Base-by-base conservation (phyloP, 2,329 filamentous ascomycete species). In the Hypoxylon sp. region DNA sequence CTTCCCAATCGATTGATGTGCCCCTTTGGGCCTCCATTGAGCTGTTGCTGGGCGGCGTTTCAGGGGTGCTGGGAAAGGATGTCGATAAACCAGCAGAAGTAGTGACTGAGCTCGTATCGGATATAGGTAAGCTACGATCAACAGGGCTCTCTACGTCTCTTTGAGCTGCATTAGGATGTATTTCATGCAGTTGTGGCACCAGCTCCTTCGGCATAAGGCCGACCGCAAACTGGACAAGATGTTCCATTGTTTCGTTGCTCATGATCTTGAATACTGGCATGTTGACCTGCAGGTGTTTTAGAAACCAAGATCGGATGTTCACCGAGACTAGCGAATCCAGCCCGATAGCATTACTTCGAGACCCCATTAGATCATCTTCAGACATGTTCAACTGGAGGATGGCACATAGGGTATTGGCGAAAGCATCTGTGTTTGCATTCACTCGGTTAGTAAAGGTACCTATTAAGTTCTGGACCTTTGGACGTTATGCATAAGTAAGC, bases 271-370 rank as follows among this genome's bases (percentile, higher is more conserved):
- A 7, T 30, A 56, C 37, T 3, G 53, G 37, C 5, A 56, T 42
- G 20, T 42, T 22, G 13, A 44, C 53, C 4, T 56, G 11, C 4
- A 56, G 17, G 8, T 44, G 17, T 17, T 56, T 56, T 6, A 27
- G 20, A 17, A 42, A 56, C 53, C 53, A 56, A 13, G 53, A 42
- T 10, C 53, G 53, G 8, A 56, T 22, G 7, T 42, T 22, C 11
- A 56, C 53, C 1, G 35, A 20, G 22, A 56, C n/a, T 2, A 56
- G 17, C 2, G 53, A 56, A 37, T 56, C 53, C 8, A 37, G 22
- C 3, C 53, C 53, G 11, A 27, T 27, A 27, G 25, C 25, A 27
- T 27, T 27, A 27, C 25, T 27, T 4, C 25, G 25, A 27, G 25
- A 27, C 25, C 25, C 25, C 25, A 27, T 27, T 27, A 56, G 33